These are phyloP conservation scores for Lithohypha guttulata DNA, from an alignment of 2,329 filamentous ascomycete genomes.

Conservation along the genomic window DNA sequence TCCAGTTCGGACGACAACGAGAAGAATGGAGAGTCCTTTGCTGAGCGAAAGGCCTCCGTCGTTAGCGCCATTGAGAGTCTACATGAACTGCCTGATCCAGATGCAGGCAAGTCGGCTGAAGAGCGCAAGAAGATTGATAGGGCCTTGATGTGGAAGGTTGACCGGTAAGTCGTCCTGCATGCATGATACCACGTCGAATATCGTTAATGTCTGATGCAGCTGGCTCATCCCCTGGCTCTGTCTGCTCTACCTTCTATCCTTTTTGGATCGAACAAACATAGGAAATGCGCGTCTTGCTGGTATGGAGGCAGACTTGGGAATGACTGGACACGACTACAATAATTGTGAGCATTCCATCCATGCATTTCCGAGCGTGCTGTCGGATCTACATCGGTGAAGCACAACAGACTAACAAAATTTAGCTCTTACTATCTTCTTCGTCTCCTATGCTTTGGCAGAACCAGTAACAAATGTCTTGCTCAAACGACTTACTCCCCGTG, in stretches of 20 bases:
- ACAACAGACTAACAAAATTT: too few species aligned
- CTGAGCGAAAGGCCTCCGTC: conserved; percentile 9
- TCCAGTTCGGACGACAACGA: conserved; percentile 2
- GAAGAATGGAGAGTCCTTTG: conserved; percentile 9
- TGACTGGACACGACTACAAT: conserved; percentile 19
- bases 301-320: conserved; percentile 22
- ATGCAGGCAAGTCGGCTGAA: conserved; percentile 52
- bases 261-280: conserved; percentile 28
- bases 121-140: conserved; percentile 52
- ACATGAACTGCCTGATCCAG: conserved; percentile 39
- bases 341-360: too few species aligned
- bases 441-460: conserved; percentile 72
- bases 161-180: neutral
- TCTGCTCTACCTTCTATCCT: conserved; percentile 24
- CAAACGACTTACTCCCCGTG: conserved; percentile 61
- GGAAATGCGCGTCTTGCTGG: conserved; percentile 28
- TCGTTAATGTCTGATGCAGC: conserved; percentile 27
- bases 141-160: conserved; percentile 25
- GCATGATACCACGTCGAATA: neutral
- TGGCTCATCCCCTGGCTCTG: conserved; percentile 18
- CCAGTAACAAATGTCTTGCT: conserved; percentile 65
- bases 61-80: conserved; percentile 8
- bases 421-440: conserved; percentile 70
- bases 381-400: neutral
- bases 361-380: neutral